phyloP scores from a whole-genome alignment of 306 rosid species.

The Cercis canadensis region DNA sequence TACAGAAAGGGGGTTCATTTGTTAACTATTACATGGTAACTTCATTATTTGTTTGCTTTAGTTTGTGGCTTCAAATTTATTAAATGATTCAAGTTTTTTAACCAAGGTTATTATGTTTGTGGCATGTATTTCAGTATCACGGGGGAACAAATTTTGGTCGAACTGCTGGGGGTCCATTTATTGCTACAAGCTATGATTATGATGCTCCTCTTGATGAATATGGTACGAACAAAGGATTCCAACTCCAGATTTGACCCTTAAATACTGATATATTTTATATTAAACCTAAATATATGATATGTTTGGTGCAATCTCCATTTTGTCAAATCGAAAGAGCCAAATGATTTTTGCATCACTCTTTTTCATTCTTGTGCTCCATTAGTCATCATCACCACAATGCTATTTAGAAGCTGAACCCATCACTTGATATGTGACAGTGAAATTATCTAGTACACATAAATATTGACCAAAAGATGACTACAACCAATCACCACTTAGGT shows the following conservation, averaged over 20 bases:
- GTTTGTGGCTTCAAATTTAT: background rate
- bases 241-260: constrained; percentile 19
- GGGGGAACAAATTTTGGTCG: constrained; percentile 99
- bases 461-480: constrained; percentile 23
- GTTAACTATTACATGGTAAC: constrained; percentile 93
- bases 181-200: constrained; percentile 95
- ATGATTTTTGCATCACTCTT: constrained; percentile 13
- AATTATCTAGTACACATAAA: background rate
- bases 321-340: constrained; percentile 5
- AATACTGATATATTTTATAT: background rate
- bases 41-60: constrained; percentile 33
- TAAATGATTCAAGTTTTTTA: constrained; percentile 16
- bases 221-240: constrained; percentile 54
- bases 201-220: constrained; percentile 98
- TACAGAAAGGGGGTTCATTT: constrained; percentile 94
- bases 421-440: constrained; percentile 12
- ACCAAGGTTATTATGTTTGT: constrained; percentile 24
- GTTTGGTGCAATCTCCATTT: constrained; percentile 2
- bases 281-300: constrained; percentile 14
- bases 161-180: constrained; percentile 99
- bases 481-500: background rate
- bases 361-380: background rate
- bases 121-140: constrained; percentile 68
- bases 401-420: constrained; percentile 22
- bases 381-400: background rate